Evolutionary conservation across 148 eudicot genomes (phyloP).

Genomic region (Camellia sinensis): DNA sequence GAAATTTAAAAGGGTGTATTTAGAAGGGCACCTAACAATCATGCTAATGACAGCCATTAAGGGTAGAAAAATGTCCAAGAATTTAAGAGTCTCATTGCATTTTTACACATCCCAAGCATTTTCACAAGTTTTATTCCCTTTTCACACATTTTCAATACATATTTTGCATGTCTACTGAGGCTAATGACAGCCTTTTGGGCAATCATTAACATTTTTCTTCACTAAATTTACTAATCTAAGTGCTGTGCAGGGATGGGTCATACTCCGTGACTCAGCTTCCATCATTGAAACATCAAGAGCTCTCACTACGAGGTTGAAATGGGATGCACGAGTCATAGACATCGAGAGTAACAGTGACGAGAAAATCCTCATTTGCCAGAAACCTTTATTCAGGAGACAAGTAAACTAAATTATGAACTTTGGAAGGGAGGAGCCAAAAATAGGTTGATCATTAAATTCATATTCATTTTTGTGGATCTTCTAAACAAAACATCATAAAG

Average conservation of each 20-base stretch:
- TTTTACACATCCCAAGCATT: too few relatives aligned
- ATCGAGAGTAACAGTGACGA: conserved; percentile 73
- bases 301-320: conserved; percentile 63
- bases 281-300: conserved; percentile 72
- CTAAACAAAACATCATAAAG: conserved; percentile 20
- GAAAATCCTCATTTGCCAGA: conserved; percentile 90
- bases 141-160: too few relatives aligned
- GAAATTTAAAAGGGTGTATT: too few relatives aligned
- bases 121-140: too few relatives aligned
- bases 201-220: background rate
- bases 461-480: conserved; percentile 22
- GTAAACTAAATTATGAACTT: conserved; percentile 29
- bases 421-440: background rate
- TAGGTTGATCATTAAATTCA: conserved; percentile 27
- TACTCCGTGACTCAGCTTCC: conserved; percentile 62
- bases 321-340: conserved; percentile 97
- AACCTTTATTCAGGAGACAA: conserved; percentile 76
- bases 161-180: too few relatives aligned
- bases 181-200: too few relatives aligned
- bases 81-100: too few relatives aligned
- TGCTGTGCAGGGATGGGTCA: conserved; percentile 84
- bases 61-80: too few relatives aligned
- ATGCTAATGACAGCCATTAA: too few relatives aligned
- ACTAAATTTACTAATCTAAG: conserved; percentile 15
- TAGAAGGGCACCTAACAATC: too few relatives aligned